These are phyloP conservation scores for Cutaneotrichosporon daszewskae DNA, from an alignment of 1,284 basidiomycete genomes.

Conservation along the genomic window DNA sequence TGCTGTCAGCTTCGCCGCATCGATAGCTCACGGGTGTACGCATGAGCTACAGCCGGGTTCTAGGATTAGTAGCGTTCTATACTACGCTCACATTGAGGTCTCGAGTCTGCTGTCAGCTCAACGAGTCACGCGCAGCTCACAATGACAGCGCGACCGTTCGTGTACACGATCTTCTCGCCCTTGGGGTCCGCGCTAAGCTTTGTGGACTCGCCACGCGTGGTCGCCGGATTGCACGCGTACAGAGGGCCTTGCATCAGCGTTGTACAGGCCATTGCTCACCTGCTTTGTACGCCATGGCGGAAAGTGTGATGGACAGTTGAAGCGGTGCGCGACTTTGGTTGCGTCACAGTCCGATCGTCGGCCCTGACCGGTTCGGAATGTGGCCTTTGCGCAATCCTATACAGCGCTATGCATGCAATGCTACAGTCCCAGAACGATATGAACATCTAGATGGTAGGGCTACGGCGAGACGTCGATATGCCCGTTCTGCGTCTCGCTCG, in stretches of 20 bases:
- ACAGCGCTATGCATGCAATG: no score
- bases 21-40: constrained; percentile 39
- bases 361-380: no score
- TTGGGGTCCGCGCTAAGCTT: constrained; percentile 67
- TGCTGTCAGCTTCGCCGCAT: constrained; percentile 24
- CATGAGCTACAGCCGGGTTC: constrained; percentile 33
- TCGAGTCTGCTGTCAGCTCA: constrained; percentile 53
- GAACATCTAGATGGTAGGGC: no score
- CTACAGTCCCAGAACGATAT: no score
- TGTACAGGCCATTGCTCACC: not conserved
- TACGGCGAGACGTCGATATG: no score
- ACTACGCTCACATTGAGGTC: constrained; percentile 58
- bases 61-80: not conserved
- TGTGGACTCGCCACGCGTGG: constrained; percentile 57
- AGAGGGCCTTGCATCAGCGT: constrained; percentile 42
- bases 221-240: constrained; percentile 69
- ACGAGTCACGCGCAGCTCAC: constrained; percentile 52
- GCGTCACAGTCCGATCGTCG: constrained; percentile 9
- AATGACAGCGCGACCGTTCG: constrained; percentile 77
- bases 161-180: constrained; percentile 80
- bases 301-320: not conserved
- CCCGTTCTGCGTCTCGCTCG: no score
- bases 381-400: no score
- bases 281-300: constrained; percentile 1
- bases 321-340: not conserved